A percentile compares a stretch with the other conserved stretches of the same genome.
Evolutionary conservation across 2,329 filamentous ascomycete genomes (phyloP).

Genomic region (Neoscytalidium dimidiatum): DNA sequence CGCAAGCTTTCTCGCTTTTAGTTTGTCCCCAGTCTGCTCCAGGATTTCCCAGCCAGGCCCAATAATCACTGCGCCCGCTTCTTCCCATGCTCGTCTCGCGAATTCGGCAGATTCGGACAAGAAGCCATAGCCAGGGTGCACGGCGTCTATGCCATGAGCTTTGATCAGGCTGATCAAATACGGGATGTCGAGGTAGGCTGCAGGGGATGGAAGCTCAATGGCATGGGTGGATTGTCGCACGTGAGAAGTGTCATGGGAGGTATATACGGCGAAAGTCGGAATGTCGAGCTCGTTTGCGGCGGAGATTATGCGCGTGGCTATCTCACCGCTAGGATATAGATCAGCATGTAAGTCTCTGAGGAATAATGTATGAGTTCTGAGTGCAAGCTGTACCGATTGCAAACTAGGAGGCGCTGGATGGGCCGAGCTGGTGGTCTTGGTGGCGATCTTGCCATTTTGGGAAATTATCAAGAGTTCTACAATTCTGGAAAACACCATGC

Average conservation of each 20-base stretch:
- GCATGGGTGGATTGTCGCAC: conserved; percentile 53
- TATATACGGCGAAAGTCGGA: conserved; percentile 59
- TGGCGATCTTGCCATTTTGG: conserved; percentile 23
- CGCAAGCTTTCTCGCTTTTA: conserved; percentile 55
- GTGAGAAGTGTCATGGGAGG: conserved; percentile 57
- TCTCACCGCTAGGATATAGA: conserved; percentile 51
- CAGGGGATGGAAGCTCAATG: conserved; percentile 53
- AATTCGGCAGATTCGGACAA: conserved; percentile 58
- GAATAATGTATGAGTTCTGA: conserved; percentile 35
- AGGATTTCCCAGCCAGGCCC: conserved; percentile 61
- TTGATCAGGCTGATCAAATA: conserved; percentile 50
- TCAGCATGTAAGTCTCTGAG: not conserved
- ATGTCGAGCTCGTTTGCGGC: conserved; percentile 61
- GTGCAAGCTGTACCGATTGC: conserved; percentile 42
- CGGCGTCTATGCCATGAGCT: conserved; percentile 54
- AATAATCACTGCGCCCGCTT: conserved; percentile 51
- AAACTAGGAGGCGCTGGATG: conserved; percentile 55
- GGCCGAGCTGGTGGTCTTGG: conserved; percentile 29
- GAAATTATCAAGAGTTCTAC: not conserved
- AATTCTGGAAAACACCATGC: not conserved
- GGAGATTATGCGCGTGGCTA: conserved; percentile 62
- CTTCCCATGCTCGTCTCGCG: conserved; percentile 50
- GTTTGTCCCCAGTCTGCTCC: conserved; percentile 58
- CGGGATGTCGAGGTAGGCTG: conserved; percentile 56
- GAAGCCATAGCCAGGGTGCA: conserved; percentile 66